Base-by-base conservation (phyloP, 352 stramenopile species). In the Pythium myriotylum region DNA sequence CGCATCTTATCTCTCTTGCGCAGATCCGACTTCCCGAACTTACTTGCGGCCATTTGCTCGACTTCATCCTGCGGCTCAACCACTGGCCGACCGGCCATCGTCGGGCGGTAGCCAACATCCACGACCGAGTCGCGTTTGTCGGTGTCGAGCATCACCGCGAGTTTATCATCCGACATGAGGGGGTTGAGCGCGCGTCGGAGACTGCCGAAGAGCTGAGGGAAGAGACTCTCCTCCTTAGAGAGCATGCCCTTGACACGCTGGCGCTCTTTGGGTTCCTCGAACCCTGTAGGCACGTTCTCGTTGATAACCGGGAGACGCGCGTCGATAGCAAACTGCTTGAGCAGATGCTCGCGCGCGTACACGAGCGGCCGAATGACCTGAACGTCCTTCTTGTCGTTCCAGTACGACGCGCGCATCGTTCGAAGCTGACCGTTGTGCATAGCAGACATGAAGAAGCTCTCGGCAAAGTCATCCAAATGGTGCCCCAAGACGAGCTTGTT, bases 391-490 rank as follows among this genome's bases (percentile, higher is more conserved):
- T 67, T 64, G 27, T 98, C 95, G 58, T 97, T 98, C 73, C 84
- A 69, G 75, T 99, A 99, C 60, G 94, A 89, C 23, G 95, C 95
- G 63, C 97, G 98, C 96, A 99, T 99, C 39, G 94, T 98, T 35
- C 96, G 79, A 1, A 72, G 58, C 43, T 72, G 65, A 20, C 65
- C 65, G 23, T 72, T 72, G 58, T 72, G 65, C 35, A 98, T 95
- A 12, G 92, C 81, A 68, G 84, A 96, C 96, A 99, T 99, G 56
- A 99, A 89, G 70, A 99, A 98, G 24, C 86, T 97, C 78, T 99
- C 96, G 16, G 89, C 92, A 33, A 96, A 81, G 70, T 99, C 96
- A 72, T 99, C 96, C 48, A 99, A 67, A 70, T 99, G 95, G 78
- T 99, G 96, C 3, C 88, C 96, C 13, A 72, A 35, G 16, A 65